Evolutionary conservation across 2,329 filamentous ascomycete genomes (phyloP), one percentile per base, ranked within the genome.

Genomic region (Metarhizium guizhouense): DNA sequence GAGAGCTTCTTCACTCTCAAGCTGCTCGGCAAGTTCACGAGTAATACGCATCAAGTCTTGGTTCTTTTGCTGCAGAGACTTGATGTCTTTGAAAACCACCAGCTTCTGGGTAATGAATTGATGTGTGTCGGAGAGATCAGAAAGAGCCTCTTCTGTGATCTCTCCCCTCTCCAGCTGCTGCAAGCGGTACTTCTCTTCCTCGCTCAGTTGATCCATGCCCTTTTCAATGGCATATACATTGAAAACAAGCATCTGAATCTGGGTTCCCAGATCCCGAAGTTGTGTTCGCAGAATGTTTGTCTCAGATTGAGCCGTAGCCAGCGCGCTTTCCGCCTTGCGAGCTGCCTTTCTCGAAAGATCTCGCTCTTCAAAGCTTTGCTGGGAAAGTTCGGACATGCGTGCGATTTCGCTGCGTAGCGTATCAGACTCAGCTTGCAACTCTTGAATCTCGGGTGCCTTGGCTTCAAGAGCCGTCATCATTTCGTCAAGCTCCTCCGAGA

Each of bases 181-280:
- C 42, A 96, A 79, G 57, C 90, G 86, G 50, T 83, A 76, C 25
- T 83, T 82, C 62, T 96, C 89, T 58, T 90, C 85, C 0, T 83
- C 77, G 6, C 80, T 84, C 50, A 95, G 78, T 55, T 85, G 79
- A 43, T 87, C 85, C 50, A 87, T 72, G 29, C 92, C 93, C 69
- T 89, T 87, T 64, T 96, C 88, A 54, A 85, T 83, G 20, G 89
- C 84, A 64, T 95, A 86, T 56, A 91, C 80, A 69, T 96, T 93
- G 70, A 95, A 88, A 4, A 96, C 80, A 6, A 99, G 80, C 66
- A 95, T 86, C 69, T 95, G 95, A 60, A 96, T 83, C 70, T 99
- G 92, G 1, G 88, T 86, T 64, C 91, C 91, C 20, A 95, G 80
- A 69, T 97, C 94, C 38, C 93, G 87, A 8, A 97, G 77, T 68